Base-by-base conservation (phyloP, 768 basidiomycete species). In the Boletales sp. region DNA sequence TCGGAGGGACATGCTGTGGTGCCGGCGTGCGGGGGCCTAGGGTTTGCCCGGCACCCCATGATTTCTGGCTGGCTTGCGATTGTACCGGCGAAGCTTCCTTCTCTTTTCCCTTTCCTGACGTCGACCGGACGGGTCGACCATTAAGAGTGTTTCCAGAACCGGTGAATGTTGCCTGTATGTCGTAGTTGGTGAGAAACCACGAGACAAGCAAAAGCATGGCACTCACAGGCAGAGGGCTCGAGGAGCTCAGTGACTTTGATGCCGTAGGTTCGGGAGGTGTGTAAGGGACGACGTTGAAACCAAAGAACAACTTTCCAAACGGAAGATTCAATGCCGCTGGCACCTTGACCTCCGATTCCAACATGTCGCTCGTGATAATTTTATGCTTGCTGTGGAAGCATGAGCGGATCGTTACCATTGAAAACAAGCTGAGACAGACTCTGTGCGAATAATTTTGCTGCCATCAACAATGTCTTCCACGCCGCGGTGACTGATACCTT, bases 281-380 rank as follows among this genome's bases (percentile, higher is more conserved):
- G 63, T 90, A 90, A 1, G 87, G 75, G 2, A 81, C 72, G 49
- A 90, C 80, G 52, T 89, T 87, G 72, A 87, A 99, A 10, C 96
- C 96, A 62, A 99, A 98, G 76, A 99, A 99, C 17, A 99, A 75
- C 57, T 96, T 87, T 12, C 96, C 96, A 56, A 88, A 86, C 0
- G 96, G 94, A 10, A 99, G 74, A 56, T 87, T 87, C 37, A 99
- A 74, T 8, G 93, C 86, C 0, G 91, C 94, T 5, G 96, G 95
- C 8, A 89, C 92, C 59, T 89, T 86, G 42, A 72, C 76, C 17
- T 86, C 85, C 15, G 81, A 74, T 50, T 90, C 88, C 13, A 93
- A 71, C 13, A 80, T 81, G 41, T 81, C 84, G 54, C 87, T 92
- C 2, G 93, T 91, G 28, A 97, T 82, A 44, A 97, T 82, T 30